Base-by-base conservation (phyloP, 2,329 filamentous ascomycete species). In the Lecanicillium sp. region DNA sequence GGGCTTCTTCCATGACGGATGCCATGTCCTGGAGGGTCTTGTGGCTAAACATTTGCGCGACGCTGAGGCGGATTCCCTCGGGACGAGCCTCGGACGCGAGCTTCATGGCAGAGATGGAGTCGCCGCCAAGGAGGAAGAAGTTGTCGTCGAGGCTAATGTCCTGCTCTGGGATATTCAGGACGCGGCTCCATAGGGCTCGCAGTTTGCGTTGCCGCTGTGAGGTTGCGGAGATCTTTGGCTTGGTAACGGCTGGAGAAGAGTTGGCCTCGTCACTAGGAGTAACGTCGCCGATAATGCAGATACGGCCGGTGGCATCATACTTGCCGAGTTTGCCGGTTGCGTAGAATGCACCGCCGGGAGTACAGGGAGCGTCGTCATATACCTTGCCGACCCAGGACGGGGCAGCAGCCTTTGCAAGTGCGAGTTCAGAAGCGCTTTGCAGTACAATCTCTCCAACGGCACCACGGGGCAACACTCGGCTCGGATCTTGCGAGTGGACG, bases 71-170 rank as follows among this genome's bases (percentile, higher is more conserved):
- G 36, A 74, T 52, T 0, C 66, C 68, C 17, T 67, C 64, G 3
- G 62, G 58, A 17, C 74, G 61, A 3, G 72, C 66, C 38, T 71
- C 69, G 3, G 74, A 71, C 1, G 79, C 76, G 1, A 81, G 58
- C 50, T 72, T 76, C 73, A 81, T 81, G 2, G 74, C 74, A 2
- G 66, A 57, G 18, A 79, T 72, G 0, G 75, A 79, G 55, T 79
- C 74, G 15, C 76, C 76, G 1, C 76, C 75, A 0, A 78, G 64
- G 3, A 67, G 65, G 63, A 80, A 79, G 57, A 80, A 79, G 56
- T 71, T 75, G 48, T 78, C 69, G 10, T 76, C 67, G 2, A 69
- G 55, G 2, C 69, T 63, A 14, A 79, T 72, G 2, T 67, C 58
- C 3, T 69, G 61, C 39, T 71, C 59, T 1, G 56, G 47, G 1